These are phyloP conservation scores for Arthrobotrys pseudoclavata DNA, from an alignment of 2,329 filamentous ascomycete genomes.

Conservation along the genomic window DNA sequence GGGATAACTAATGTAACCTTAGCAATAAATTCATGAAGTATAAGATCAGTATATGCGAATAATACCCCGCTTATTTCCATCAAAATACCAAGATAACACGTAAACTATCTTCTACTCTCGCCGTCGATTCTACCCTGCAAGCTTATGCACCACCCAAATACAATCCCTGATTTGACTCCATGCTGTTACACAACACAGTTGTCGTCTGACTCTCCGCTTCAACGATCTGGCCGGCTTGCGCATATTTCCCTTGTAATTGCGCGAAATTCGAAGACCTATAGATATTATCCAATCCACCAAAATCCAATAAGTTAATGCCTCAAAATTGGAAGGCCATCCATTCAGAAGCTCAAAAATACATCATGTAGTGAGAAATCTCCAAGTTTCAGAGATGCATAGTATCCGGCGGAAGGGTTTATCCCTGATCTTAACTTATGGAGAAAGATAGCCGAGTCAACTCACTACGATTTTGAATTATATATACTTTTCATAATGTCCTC, in stretches of 20 bases:
- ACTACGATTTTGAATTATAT: slow-evolving; percentile 15
- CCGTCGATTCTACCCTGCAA: neutral
- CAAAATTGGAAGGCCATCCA: neutral
- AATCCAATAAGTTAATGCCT: too few relatives aligned
- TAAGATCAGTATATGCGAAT: neutral
- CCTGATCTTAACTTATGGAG: neutral
- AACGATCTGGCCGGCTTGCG: slow-evolving; percentile 9
- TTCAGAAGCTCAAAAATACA: neutral
- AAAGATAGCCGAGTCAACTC: neutral
- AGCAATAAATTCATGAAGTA: neutral
- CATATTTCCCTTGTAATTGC: neutral
- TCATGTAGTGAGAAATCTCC: neutral
- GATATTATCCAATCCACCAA: too few relatives aligned
- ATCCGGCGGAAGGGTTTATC: neutral
- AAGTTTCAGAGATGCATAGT: neutral
- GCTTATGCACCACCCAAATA: slow-evolving; percentile 9
- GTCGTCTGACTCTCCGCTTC: slow-evolving; percentile 12
- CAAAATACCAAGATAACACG: too few relatives aligned
- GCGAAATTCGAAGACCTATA: neutral
- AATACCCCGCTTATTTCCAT: slow-evolving; percentile 12
- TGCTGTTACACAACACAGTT: slow-evolving; percentile 8
- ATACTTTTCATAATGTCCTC: neutral
- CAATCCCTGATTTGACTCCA: neutral
- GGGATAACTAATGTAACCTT: too few relatives aligned
- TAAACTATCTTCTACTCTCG: too few relatives aligned